Evolutionary conservation across 768 basidiomycete genomes (phyloP).

Genomic region (Lentinula sp.): DNA sequence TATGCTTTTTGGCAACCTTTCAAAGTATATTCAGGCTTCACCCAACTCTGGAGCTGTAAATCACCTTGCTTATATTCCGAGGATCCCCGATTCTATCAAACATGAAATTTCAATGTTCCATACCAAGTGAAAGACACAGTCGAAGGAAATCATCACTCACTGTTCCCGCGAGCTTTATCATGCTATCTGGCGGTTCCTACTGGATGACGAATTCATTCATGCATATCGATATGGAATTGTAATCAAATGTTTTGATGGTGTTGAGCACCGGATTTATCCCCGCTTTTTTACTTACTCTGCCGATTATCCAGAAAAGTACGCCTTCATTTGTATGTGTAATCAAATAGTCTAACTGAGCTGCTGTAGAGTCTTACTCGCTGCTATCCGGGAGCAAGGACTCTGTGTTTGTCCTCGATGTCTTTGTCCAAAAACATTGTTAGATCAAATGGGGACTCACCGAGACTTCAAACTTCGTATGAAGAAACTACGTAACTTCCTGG

Average conservation of each 20-base stretch:
- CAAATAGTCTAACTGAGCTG: neutral
- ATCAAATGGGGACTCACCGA: constrained; percentile 16
- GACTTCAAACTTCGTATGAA: constrained; percentile 4
- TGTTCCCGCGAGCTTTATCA: constrained; percentile 26
- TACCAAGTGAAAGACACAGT: constrained; percentile 2
- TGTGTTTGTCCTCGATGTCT: constrained; percentile 24
- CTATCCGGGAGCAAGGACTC: constrained; percentile 16
- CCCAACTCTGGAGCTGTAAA: neutral
- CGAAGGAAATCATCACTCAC: constrained; percentile 19
- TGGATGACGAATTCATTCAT: constrained; percentile 1
- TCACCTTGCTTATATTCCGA: neutral
- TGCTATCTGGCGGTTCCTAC: constrained; percentile 18
- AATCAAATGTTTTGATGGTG: constrained; percentile 22
- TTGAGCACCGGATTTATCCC: constrained; percentile 22
- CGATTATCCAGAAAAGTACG: constrained; percentile 32
- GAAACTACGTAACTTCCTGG: neutral
- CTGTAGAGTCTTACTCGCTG: constrained; percentile 18
- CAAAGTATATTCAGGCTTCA: too few species aligned
- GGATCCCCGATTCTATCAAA: neutral
- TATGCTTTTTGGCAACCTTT: too few species aligned
- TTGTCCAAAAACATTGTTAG: constrained; percentile 13
- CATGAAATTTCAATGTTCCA: neutral
- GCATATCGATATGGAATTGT: constrained; percentile 19
- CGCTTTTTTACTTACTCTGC: constrained; percentile 27
- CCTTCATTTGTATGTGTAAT: neutral